A percentile compares a stretch with the other conserved stretches of the same genome.
These are phyloP conservation scores for Daldinia sp. DNA, from an alignment of 2,329 filamentous ascomycete genomes.

Conservation along the genomic window DNA sequence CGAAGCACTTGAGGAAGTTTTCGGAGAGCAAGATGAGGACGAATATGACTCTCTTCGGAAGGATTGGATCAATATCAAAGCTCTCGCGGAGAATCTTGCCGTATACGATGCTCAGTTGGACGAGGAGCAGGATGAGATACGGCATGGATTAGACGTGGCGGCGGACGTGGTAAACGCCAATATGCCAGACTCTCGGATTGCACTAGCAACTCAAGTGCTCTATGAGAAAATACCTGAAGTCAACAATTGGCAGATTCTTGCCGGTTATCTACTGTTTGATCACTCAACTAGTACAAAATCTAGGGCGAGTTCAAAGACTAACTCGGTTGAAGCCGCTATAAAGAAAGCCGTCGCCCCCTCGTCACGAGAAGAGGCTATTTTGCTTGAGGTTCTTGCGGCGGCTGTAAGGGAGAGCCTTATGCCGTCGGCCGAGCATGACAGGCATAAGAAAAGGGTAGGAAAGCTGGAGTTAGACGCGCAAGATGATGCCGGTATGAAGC, in stretches of 20 bases:
- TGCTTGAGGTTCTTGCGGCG: constrained; percentile 87
- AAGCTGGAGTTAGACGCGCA: constrained; percentile 74
- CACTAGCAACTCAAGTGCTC: constrained; percentile 83
- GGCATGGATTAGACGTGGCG: constrained; percentile 59
- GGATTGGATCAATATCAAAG: constrained; percentile 93
- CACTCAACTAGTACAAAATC: constrained; percentile 73
- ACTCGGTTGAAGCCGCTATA: constrained; percentile 69
- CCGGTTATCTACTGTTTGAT: constrained; percentile 91
- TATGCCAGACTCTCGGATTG: constrained; percentile 80
- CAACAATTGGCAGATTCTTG: constrained; percentile 85
- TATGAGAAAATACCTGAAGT: constrained; percentile 85
- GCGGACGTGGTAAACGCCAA: constrained; percentile 67
- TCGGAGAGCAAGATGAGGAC: constrained; percentile 75
- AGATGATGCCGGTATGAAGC: constrained; percentile 78
- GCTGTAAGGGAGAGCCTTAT: constrained; percentile 78
- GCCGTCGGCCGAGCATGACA: constrained; percentile 71
- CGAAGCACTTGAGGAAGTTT: constrained; percentile 76
- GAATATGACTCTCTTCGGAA: constrained; percentile 78
- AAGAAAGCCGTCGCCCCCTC: constrained; percentile 77
- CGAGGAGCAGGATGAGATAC: constrained; percentile 60
- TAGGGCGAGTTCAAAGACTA: constrained; percentile 61
- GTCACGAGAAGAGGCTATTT: constrained; percentile 79
- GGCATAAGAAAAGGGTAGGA: constrained; percentile 63
- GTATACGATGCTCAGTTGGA: constrained; percentile 79
- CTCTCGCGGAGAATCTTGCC: constrained; percentile 82